Evolutionary conservation across 306 rosid genomes (phyloP).

Genomic region (Vicia faba): DNA sequence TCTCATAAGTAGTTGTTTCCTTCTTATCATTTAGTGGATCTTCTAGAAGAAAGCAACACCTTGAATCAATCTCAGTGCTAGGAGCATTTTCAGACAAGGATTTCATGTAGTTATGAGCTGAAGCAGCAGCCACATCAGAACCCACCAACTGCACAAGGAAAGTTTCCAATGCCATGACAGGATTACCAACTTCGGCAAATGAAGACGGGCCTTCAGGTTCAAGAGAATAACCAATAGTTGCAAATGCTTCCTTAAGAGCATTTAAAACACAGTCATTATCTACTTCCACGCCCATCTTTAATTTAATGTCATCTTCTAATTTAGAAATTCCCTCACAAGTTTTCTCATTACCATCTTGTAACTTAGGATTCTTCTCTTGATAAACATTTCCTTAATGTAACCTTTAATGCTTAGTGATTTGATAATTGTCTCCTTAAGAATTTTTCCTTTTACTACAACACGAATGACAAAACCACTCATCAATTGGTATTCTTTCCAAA

Average conservation of each 20-base stretch:
- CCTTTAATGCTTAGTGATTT: constrained; percentile 47
- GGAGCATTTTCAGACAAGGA: constrained; percentile 65
- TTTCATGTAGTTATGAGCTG: constrained; percentile 75
- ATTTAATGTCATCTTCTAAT: constrained; percentile 50
- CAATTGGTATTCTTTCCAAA: constrained; percentile 56
- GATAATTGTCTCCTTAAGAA: constrained; percentile 49
- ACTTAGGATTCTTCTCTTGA: constrained; percentile 46
- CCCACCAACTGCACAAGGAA: constrained; percentile 75
- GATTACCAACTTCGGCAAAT: constrained; percentile 86
- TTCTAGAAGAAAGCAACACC: constrained; percentile 78
- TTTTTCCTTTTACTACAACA: constrained; percentile 64
- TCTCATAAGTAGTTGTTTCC: constrained; percentile 54
- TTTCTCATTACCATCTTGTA: constrained; percentile 53
- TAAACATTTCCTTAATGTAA: too few relatives aligned
- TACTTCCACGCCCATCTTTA: constrained; percentile 47
- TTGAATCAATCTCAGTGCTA: constrained; percentile 67
- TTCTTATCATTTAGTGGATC: constrained; percentile 66
- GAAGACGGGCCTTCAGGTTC: constrained; percentile 69
- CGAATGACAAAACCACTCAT: constrained; percentile 92
- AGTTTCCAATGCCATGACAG: constrained; percentile 89
- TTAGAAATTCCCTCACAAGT: constrained; percentile 46
- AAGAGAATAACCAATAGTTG: constrained; percentile 70
- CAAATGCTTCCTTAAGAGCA: constrained; percentile 85
- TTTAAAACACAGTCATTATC: constrained; percentile 60
- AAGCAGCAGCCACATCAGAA: constrained; percentile 76